These are phyloP conservation scores for Zygnema cylindricum DNA, from an alignment of 139 green algal species.

Conservation along the genomic window DNA sequence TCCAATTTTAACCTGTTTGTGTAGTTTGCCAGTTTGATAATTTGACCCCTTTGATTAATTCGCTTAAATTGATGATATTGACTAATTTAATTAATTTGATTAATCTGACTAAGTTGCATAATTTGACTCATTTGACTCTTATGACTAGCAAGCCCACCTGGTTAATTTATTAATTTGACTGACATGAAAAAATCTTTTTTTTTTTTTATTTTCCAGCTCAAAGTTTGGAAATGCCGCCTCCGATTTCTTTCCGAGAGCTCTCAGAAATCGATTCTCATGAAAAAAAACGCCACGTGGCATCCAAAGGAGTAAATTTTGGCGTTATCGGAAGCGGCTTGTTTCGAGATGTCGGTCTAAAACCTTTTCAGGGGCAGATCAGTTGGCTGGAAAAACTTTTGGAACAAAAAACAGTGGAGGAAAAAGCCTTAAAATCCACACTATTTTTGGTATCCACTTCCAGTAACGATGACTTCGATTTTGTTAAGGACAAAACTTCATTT, in stretches of 20 bases:
- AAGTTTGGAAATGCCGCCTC: too few relatives aligned
- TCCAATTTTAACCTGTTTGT: too few relatives aligned
- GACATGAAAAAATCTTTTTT: too few relatives aligned
- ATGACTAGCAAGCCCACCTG: too few relatives aligned
- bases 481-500: not conserved
- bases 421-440: not conserved
- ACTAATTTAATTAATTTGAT: too few relatives aligned
- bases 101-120: too few relatives aligned
- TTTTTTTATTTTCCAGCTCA: too few relatives aligned
- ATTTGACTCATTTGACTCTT: too few relatives aligned
- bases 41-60: too few relatives aligned
- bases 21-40: too few relatives aligned
- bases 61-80: too few relatives aligned
- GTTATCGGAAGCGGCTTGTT: constrained; percentile 13
- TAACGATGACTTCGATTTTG: constrained; percentile 14
- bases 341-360: not conserved
- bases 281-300: not conserved
- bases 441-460: constrained; percentile 3
- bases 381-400: not conserved
- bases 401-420: not conserved
- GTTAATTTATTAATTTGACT: too few relatives aligned
- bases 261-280: not conserved
- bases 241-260: not conserved
- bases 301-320: constrained; percentile 3
- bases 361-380: not conserved